Evolutionary conservation across 2,329 filamentous ascomycete genomes (phyloP), one percentile per base, ranked within the genome.

Genomic region (Talaromyces sp.): DNA sequence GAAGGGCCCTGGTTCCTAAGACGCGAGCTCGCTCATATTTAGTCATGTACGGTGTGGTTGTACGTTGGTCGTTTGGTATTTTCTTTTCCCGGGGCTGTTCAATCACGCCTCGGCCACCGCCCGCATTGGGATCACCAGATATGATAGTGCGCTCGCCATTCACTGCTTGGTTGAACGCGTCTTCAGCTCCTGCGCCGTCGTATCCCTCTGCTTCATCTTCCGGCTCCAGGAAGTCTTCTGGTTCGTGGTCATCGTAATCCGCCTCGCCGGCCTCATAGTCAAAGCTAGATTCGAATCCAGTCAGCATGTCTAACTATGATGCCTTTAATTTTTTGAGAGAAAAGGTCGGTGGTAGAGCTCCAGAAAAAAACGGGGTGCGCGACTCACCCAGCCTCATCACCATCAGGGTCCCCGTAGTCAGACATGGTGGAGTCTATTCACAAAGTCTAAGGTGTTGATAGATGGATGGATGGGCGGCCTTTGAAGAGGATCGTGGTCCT

Each of bases 21-120:
- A 99, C 93, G 72, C 95, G 88, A 65, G 95, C 95, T 69, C 88
- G 86, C 83, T 99, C 95, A 79, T 99, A 99, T 81, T 99, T 99
- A 68, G 95, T 99, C 93, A 99, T 96, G 80, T 97, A 99, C 2
- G 93, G 95, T 30, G 95, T 99, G 9, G 95, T 99, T 27, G 86
- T 90, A 70, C 95, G 87, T 78, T 96, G 86, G 67, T 93, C 90
- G 68, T 91, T 90, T 61, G 92, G 85, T 56, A 99, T 93, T 80
- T 92, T 96, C 85, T 96, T 97, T 78, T 93, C 81, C 72, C 84
- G 82, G 64, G 84, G 72, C 67, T 81, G 80, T 66, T 83, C 78
- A 72, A 87, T 81, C 33, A 82, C 82, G 65, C 86, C 86, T 64
- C 81, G 79, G 22, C 69, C 68, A 57, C 73, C 72, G 56, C 73